Base-by-base conservation (phyloP, 768 basidiomycete genomes). In the Boletus sp. region DNA sequence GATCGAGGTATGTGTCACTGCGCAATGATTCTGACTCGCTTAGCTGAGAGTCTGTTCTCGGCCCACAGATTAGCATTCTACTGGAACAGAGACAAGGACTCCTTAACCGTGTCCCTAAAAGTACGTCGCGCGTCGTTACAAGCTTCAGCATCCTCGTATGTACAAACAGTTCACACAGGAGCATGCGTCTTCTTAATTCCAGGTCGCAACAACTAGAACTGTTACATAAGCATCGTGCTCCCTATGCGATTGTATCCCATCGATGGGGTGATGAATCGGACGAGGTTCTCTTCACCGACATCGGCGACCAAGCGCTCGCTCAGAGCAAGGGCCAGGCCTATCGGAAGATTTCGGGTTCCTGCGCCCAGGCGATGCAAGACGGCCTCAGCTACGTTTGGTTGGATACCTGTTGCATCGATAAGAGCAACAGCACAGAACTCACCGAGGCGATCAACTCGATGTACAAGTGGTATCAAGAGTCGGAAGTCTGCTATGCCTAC, bases 391-490 rank as follows among this genome's bases (percentile, higher is more conserved):
- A 67, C 42, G 53, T 71, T 23, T 73, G 70, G 70, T 27, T 69
- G 47, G 65, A 73, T n/a, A 72, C 70, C 0, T 71, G 63, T 29
- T 72, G 72, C 43, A 70, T 73, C 49, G 51, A 72, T 47, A 67
- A 53, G 56, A 38, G 30, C 37, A 70, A 57, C 49, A 66, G 53
- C 49, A 52, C 65, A 2, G 72, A 72, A 35, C 62, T 73, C 17
- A 27, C 37, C 27, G 63, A 72, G 39, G 62, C 72, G 19, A 68
- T 72, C 51, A 66, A 69, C 33, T 53, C 67, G 15, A 72, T 73
- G 69, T 73, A 64, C 58, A 56, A n/a, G 37, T 72, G 72, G 72
- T 73, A 72, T 53, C 45, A 47, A 2, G 44, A 60, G 14, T 61
- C 70, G 5, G 21, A 58, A 1, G 44, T 64, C 35, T 72, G 71